Percentiles rank a stretch among this genome's conserved stretches.
Evolutionary conservation across 371 early-diverging fungal species (phyloP).

Genomic region (Amoeboaphelidium protococcarum): DNA sequence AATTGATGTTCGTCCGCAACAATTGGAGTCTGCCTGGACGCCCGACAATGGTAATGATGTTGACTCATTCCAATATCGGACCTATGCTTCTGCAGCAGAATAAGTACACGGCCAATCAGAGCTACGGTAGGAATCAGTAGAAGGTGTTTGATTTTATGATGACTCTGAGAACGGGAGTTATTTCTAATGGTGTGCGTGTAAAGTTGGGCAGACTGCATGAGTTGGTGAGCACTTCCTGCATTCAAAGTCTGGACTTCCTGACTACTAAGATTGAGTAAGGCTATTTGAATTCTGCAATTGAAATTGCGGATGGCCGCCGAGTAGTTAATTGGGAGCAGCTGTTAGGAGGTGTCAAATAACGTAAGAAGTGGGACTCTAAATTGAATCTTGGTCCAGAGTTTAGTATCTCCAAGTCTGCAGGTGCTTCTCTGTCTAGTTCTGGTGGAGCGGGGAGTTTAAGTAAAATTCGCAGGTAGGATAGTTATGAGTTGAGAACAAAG

Average conservation of each 20-base stretch:
- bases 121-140: slow-evolving; percentile 17
- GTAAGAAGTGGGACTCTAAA: neutral
- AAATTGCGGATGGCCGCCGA: too few species aligned
- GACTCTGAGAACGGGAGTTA: slow-evolving; percentile 42
- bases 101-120: slow-evolving; percentile 1
- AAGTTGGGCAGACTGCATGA: slow-evolving; percentile 35
- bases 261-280: slow-evolving; percentile 9
- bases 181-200: slow-evolving; percentile 32
- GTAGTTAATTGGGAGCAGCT: neutral
- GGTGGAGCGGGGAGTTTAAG: too few species aligned
- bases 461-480: too few species aligned
- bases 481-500: too few species aligned
- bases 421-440: too few species aligned
- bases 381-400: too few species aligned
- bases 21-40: slow-evolving; percentile 51
- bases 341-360: neutral
- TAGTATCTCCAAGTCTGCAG: too few species aligned
- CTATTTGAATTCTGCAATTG: too few species aligned
- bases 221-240: slow-evolving; percentile 42
- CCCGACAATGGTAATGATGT: slow-evolving; percentile 47
- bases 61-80: slow-evolving; percentile 49
- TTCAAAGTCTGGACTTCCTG: slow-evolving; percentile 62
- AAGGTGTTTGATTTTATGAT: slow-evolving; percentile 59
- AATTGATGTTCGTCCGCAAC: slow-evolving; percentile 38
- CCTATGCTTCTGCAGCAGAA: slow-evolving; percentile 13